These are phyloP conservation scores for Stagonosporopsis rhizophila DNA, from an alignment of 2,329 filamentous ascomycete genomes.

Conservation along the genomic window DNA sequence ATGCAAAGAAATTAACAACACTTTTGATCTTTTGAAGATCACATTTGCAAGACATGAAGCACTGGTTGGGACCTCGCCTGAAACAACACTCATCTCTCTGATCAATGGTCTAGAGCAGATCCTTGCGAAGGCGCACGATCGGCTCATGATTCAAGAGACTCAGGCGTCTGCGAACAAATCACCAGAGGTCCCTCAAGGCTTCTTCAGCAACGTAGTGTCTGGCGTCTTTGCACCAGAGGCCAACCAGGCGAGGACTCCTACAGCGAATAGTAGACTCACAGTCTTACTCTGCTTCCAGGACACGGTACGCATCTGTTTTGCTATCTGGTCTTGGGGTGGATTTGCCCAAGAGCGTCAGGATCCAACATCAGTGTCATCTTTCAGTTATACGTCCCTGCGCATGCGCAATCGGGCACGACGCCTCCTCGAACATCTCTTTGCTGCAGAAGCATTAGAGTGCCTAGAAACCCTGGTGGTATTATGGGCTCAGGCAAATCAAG, in stretches of 20 bases:
- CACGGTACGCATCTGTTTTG: constrained; percentile 88
- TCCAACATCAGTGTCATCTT: constrained; percentile 75
- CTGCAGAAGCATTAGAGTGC: constrained; percentile 90
- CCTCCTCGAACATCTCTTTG: constrained; percentile 90
- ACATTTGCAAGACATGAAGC: constrained; percentile 61
- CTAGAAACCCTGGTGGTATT: constrained; percentile 88
- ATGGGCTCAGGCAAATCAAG: constrained; percentile 68
- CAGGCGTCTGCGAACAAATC: constrained; percentile 73
- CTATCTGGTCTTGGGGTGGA: constrained; percentile 92
- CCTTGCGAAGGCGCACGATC: constrained; percentile 84
- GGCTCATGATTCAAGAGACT: constrained; percentile 77
- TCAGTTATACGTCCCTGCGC: constrained; percentile 86
- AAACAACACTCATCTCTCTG: constrained; percentile 79
- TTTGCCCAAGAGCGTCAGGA: constrained; percentile 71
- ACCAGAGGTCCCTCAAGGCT: constrained; percentile 82
- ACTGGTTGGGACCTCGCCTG: constrained; percentile 57
- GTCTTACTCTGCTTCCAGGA: constrained; percentile 97
- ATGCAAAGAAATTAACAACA: constrained; percentile 75
- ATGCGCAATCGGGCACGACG: constrained; percentile 89
- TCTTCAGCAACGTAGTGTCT: constrained; percentile 94
- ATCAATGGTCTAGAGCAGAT: constrained; percentile 94
- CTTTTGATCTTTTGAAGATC: constrained; percentile 73
- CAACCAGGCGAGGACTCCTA: constrained; percentile 77
- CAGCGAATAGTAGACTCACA: constrained; percentile 92
- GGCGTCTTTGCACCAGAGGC: constrained; percentile 84